These are phyloP conservation scores for Termitomyces sp. DNA, from an alignment of 768 basidiomycete genomes.

Conservation along the genomic window DNA sequence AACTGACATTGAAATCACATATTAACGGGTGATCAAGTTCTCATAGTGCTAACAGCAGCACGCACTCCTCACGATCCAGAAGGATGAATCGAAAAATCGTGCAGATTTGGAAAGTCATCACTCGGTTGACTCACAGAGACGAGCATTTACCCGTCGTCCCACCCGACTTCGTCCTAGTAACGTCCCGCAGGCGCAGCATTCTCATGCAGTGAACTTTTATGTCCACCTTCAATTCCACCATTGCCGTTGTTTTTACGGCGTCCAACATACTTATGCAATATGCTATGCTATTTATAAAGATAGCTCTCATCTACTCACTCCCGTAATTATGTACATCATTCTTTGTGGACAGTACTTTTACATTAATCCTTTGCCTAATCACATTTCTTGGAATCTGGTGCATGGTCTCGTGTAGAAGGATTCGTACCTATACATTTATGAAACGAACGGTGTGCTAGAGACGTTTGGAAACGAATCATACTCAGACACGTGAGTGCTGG, in stretches of 20 bases:
- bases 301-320: background rate
- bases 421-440: background rate
- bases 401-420: too few relatives aligned
- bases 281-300: background rate
- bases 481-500: background rate
- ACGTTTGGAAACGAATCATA: background rate
- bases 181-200: constrained; percentile 52
- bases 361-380: background rate
- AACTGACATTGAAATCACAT: background rate
- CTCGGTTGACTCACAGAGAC: constrained; percentile 48
- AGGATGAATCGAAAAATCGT: constrained; percentile 57
- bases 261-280: background rate
- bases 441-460: background rate
- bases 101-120: constrained; percentile 61
- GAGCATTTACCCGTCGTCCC: constrained; percentile 54
- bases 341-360: background rate
- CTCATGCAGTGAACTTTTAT: constrained; percentile 26
- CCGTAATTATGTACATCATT: background rate
- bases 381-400: background rate
- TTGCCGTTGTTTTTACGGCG: background rate
- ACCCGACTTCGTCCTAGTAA: constrained; percentile 63
- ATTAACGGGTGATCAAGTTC: background rate
- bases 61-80: constrained; percentile 37
- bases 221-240: background rate
- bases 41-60: constrained; percentile 8